Base-by-base conservation (phyloP, 1,284 basidiomycete genomes). In the Trichosporon coremiiforme region DNA sequence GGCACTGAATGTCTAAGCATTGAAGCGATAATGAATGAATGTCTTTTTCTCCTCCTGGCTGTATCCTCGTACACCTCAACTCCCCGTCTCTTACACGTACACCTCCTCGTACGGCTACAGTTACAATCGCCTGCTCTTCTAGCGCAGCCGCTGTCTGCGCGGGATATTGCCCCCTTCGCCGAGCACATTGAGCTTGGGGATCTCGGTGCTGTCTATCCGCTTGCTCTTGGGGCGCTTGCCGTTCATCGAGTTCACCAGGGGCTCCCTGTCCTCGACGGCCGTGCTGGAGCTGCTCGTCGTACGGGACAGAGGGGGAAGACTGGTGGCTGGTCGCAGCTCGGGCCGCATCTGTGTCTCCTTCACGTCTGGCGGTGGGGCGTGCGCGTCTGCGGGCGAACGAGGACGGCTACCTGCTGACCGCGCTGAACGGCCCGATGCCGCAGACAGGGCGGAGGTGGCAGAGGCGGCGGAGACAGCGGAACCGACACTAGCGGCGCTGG, bases 81-180 rank as follows among this genome's bases (percentile, higher is more conserved):
- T 50, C 6, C 50, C 22, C 20, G 20, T 47, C 45, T 53, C 50
- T 2, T 53, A 20, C 20, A 25, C n/a, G 25, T 25, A 25, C 25
- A 25, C 25, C 25, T 25, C 25, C 25, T 25, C 25, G 25, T 25
- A 25, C 25, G 25, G 25, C 25, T 25, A 25, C 25, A 25, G 25
- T 25, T 25, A 25, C 36, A 38, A 13, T 38, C 36, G 36, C 36
- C 36, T 53, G 50, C 17, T 17, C 50, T 53, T 53, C 50, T 53
- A 53, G 50, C 50, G 50, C 50, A 53, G 22, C 17, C 50, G 50
- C 20, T 53, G 50, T 20, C 71, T 67, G 50, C 74, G 67, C 17
- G 75, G 75, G 4, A 77, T 69, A 38, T 77, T 77, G 7, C 71
- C 68, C 5, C 73, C 72, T 38, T 77, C 75, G 4, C 73, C 73